These are phyloP conservation scores for Aureobasidium leucospermi DNA, from an alignment of 2,329 filamentous ascomycete species.

Conservation along the genomic window DNA sequence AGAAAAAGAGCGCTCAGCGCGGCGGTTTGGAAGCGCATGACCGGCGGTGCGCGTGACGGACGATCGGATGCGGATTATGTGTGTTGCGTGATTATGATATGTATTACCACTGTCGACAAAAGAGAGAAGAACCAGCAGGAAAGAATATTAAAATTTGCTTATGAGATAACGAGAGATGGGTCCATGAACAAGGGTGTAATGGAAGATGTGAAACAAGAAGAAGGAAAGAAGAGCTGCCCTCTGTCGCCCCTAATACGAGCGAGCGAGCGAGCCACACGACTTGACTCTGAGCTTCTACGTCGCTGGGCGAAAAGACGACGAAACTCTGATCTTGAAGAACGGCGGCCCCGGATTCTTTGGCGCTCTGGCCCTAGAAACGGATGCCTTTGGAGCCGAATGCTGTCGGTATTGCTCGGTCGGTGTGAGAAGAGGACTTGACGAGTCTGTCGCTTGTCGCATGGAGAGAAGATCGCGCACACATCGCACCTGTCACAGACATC, in stretches of 20 bases:
- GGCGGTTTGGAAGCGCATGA: not conserved
- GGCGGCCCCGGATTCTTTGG: not conserved
- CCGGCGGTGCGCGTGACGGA: not conserved
- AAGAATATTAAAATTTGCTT: not conserved
- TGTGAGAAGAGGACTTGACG: not conserved
- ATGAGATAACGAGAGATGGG: not conserved
- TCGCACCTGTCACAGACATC: not conserved
- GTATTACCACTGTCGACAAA: not conserved
- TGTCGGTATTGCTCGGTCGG: not conserved
- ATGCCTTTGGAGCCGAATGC: not conserved
- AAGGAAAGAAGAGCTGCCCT: conserved; percentile 9
- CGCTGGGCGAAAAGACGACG: conserved; percentile 1
- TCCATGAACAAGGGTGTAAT: not conserved
- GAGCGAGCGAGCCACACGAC: conserved; percentile 7
- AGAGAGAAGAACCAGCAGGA: not conserved
- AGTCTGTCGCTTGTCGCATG: not conserved
- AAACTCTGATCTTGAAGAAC: conserved; percentile 8
- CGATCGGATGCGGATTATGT: not conserved
- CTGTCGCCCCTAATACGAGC: not conserved
- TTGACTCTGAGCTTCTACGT: conserved; percentile 10
- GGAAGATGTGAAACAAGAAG: not conserved
- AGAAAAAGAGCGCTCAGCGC: conserved; percentile 9
- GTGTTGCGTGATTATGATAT: not conserved
- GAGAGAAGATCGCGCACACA: not conserved
- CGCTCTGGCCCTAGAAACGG: conserved; percentile 6